Conservation (phyloP, 495 filamentous ascomycete species). For the Lasiosphaeria hispida region DNA sequence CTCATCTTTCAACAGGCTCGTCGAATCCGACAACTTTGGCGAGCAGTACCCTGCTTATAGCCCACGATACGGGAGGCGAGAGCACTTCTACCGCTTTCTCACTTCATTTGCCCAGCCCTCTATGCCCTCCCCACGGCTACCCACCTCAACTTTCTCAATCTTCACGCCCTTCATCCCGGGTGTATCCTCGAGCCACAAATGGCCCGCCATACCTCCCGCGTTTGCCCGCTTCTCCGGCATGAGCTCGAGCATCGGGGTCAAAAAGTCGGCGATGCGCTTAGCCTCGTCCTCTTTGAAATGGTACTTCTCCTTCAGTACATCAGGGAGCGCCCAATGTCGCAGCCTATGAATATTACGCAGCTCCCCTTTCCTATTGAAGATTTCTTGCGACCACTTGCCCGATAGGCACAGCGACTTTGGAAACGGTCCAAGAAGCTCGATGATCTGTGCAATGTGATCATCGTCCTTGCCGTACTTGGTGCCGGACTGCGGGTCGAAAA, state of each 20-base stretch:
- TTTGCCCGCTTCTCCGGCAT: conserved; percentile 85
- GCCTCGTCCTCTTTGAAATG: conserved; percentile 81
- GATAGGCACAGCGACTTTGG: conserved; percentile 85
- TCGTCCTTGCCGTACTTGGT: conserved; percentile 99
- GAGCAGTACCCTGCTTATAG: no score
- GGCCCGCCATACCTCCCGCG: conserved; percentile 88
- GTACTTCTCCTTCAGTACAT: conserved; percentile 95
- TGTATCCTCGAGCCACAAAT: conserved; percentile 76
- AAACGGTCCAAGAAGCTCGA: conserved; percentile 92
- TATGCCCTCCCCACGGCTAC: conserved; percentile 86
- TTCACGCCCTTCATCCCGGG: conserved; percentile 81
- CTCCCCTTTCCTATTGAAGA: conserved; percentile 97
- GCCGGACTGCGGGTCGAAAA: conserved; percentile 97
- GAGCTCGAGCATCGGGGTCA: conserved; percentile 90
- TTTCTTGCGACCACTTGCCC: conserved; percentile 97
- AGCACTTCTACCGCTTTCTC: conserved; percentile 65
- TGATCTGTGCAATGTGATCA: conserved; percentile 98
- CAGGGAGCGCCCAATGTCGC: conserved; percentile 92
- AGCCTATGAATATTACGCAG: conserved; percentile 96
- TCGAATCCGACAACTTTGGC: no score
- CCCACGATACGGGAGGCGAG: neutral
- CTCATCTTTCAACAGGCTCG: no score
- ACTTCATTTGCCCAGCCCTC: conserved; percentile 93
- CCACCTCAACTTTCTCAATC: conserved; percentile 67
- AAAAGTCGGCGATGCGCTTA: conserved; percentile 76